A percentile compares a stretch with the other conserved stretches of the same genome.
These are phyloP conservation scores for Myxozyma neglecta DNA, from an alignment of 805 yeast species.

Conservation along the genomic window DNA sequence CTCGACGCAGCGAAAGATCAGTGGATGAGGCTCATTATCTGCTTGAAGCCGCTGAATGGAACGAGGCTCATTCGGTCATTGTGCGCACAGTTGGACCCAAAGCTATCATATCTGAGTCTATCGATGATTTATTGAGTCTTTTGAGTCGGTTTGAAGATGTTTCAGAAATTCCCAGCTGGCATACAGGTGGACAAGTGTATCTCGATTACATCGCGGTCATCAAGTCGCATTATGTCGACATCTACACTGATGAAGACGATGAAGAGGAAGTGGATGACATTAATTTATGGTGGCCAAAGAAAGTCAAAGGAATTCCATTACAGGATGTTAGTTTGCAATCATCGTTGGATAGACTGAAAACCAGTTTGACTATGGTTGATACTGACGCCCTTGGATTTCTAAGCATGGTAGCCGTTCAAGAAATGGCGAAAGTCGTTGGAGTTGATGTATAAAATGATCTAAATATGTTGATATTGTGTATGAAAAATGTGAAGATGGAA, in stretches of 20 bases:
- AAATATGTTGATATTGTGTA: not conserved
- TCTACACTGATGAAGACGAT: not conserved
- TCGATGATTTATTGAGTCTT: slow-evolving; percentile 31
- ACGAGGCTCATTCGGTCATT: slow-evolving; percentile 63
- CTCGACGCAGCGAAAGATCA: slow-evolving; percentile 51
- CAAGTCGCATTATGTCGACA: not conserved
- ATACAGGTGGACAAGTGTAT: slow-evolving; percentile 43
- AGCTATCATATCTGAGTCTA: slow-evolving; percentile 55
- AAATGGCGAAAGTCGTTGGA: slow-evolving; percentile 27
- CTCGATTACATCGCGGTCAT: slow-evolving; percentile 35
- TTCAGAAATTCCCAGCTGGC: slow-evolving; percentile 37
- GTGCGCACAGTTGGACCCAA: slow-evolving; percentile 67
- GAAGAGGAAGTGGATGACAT: not conserved
- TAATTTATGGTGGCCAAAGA: slow-evolving; percentile 24
- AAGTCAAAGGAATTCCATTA: slow-evolving; percentile 17
- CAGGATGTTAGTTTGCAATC: slow-evolving; percentile 8
- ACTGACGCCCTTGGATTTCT: slow-evolving; percentile 8
- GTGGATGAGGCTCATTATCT: slow-evolving; percentile 62
- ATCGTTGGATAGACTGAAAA: slow-evolving; percentile 14
- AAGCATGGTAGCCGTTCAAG: slow-evolving; percentile 25
- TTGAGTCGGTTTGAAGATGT: slow-evolving; percentile 34
- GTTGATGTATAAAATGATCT: slow-evolving; percentile 14
- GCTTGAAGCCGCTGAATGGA: slow-evolving; percentile 58
- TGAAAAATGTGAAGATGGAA: not conserved
- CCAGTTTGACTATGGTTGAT: slow-evolving; percentile 14